Evolutionary conservation across 495 filamentous ascomycete genomes (phyloP).

Genomic region (Tetracladium setigerum): DNA sequence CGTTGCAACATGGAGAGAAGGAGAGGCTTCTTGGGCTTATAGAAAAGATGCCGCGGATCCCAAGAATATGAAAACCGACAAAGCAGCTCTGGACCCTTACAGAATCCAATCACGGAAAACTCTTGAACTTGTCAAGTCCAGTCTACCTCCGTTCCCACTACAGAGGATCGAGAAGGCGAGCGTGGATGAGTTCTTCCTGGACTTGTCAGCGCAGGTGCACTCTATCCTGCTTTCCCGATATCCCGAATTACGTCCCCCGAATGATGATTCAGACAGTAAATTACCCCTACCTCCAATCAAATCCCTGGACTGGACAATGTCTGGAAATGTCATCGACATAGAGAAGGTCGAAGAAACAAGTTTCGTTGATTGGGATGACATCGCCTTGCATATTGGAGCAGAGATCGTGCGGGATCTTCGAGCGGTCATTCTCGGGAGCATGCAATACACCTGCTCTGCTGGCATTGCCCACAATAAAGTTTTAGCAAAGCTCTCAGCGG

Average conservation of each 20-base stretch:
- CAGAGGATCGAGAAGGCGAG: conserved; percentile 86
- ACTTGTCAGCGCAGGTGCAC: conserved; percentile 78
- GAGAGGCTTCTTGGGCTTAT: conserved; percentile 87
- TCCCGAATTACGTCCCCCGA: conserved; percentile 52
- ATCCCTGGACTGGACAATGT: conserved; percentile 72
- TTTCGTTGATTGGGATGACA: conserved; percentile 68
- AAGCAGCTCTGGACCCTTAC: conserved; percentile 91
- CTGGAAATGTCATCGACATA: conserved; percentile 31
- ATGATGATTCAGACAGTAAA: conserved; percentile 64
- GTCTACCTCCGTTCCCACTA: conserved; percentile 48
- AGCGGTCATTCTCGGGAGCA: conserved; percentile 49
- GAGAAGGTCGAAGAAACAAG: no score
- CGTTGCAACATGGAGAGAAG: conserved; percentile 91
- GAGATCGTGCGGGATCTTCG: conserved; percentile 78
- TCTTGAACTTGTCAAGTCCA: conserved; percentile 70
- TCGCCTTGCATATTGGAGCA: conserved; percentile 75
- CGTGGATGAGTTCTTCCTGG: conserved; percentile 86
- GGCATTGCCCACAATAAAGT: conserved; percentile 90
- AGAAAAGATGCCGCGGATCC: conserved; percentile 53
- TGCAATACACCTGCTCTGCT: conserved; percentile 86
- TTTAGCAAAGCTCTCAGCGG: conserved; percentile 88
- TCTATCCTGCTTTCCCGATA: conserved; percentile 68
- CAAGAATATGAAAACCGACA: conserved; percentile 73
- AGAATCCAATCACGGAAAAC: conserved; percentile 78
- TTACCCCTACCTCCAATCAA: conserved; percentile 69